Evolutionary conservation across 805 yeast genomes (phyloP), one percentile per base, ranked within the genome.

Genomic region (Metschnikowia noctiluminum): DNA sequence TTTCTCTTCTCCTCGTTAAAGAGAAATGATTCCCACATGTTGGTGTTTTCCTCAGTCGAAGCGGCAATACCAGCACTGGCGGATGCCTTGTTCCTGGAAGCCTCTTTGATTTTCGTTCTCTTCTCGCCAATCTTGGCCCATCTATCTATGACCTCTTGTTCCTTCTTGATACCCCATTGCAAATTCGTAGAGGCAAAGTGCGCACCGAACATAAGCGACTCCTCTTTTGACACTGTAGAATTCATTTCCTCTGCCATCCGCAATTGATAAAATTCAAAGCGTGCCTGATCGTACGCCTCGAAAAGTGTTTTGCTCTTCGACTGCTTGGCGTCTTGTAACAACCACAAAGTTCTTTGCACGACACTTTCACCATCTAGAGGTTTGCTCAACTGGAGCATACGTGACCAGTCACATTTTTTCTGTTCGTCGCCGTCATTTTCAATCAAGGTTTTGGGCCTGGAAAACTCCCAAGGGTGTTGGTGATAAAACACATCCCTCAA

Each of bases 391-490:
- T 94, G 98, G 56, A 78, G 78, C 65, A 94, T 78, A 43, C 75
- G 74, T 41, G 84, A 76, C 98, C 99, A 94, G 65, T 94, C 89
- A 54, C 75, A 69, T 49, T 75, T 74, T 7, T 64, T 61, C 37
- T 66, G 59, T 40, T 86, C 89, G 39, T 77, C 72, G 7, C 87
- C 88, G 35, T 77, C 75, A 59, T 82, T 87, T 66, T 94, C 99
- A 40, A 90, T 77, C 56, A 94, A 69, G 28, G 81, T 76, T 63
- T 87, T 88, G 12, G 98, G 97, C 57, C 96, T 80, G 1, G 98
- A 89, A 46, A 91, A 73, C 69, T 94, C 99, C 99, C 99, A 94
- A 7, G 99, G 99, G 68, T 94, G 99, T 64, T 91, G 97, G 50
- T 82, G 82, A 67, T 85, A 92, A 62, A 94, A 94, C 26, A 87